phyloP scores from a whole-genome alignment of 495 filamentous ascomycete genomes.

The Trichoderma reesei region DNA sequence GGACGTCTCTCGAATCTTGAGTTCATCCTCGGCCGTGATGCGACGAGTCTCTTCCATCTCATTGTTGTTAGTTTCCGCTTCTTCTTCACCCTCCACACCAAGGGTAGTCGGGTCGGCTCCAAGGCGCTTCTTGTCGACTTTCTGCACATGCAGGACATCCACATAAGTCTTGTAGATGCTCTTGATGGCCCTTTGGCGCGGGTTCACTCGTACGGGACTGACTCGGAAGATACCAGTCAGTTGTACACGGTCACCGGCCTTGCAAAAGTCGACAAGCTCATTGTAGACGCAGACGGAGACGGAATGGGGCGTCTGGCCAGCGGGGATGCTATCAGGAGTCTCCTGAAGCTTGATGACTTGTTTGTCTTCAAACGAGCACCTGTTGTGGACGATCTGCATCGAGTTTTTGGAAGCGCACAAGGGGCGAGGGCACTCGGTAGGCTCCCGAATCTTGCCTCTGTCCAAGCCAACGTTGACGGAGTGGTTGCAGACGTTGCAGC shows the following conservation, averaged over 20 bases:
- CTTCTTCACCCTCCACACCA: constrained; percentile 47
- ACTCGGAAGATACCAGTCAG: constrained; percentile 95
- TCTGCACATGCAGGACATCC: constrained; percentile 91
- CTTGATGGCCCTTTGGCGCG: constrained; percentile 84
- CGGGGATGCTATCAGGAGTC: constrained; percentile 86
- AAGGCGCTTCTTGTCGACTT: constrained; percentile 87
- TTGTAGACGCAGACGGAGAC: constrained; percentile 95
- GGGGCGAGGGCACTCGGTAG: constrained; percentile 78
- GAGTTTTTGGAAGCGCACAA: constrained; percentile 80
- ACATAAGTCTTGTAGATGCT: constrained; percentile 96
- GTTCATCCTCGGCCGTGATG: constrained; percentile 81
- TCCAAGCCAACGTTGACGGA: constrained; percentile 85
- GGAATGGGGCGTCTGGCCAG: constrained; percentile 96
- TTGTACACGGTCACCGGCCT: constrained; percentile 91
- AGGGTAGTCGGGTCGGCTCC: constrained; percentile 85
- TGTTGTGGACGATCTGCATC: constrained; percentile 97
- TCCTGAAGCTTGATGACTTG: constrained; percentile 99
- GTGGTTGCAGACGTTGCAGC: constrained; percentile 85
- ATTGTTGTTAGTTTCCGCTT: constrained; percentile 69
- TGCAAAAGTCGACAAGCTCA: constrained; percentile 94
- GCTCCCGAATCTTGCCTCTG: constrained; percentile 91
- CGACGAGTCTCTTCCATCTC: constrained; percentile 75
- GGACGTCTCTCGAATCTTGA: constrained; percentile 76
- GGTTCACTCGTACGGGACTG: constrained; percentile 90
- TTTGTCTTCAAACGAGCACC: constrained; percentile 90